Percentiles rank a stretch among this genome's conserved stretches.
Conservation (phyloP, 768 basidiomycete species). For the Inosperma sp. region DNA sequence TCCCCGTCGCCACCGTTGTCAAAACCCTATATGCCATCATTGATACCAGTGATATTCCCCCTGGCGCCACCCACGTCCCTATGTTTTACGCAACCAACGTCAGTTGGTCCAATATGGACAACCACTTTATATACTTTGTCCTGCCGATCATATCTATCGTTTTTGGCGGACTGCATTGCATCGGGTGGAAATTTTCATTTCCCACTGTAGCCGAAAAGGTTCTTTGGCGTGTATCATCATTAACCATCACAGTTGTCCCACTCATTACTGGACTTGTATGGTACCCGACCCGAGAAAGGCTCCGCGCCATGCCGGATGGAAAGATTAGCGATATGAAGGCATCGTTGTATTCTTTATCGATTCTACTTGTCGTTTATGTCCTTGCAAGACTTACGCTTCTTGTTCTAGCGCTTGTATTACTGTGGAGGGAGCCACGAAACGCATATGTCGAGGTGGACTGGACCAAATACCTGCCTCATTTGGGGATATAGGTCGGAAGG, state of each 20-base stretch:
- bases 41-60: background rate
- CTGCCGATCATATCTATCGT: background rate
- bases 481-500: too few species aligned
- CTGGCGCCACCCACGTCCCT: constrained; percentile 1
- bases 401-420: constrained; percentile 1
- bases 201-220: constrained; percentile 4
- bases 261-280: background rate
- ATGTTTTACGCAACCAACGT: constrained; percentile 3
- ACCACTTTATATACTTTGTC: background rate
- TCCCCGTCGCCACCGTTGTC: background rate
- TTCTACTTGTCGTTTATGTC: constrained; percentile 4
- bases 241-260: background rate
- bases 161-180: constrained; percentile 17
- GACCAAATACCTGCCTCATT: constrained; percentile 2
- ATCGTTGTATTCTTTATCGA: background rate
- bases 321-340: background rate
- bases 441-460: background rate
- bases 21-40: background rate
- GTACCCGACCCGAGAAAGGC: background rate
- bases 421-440: background rate
- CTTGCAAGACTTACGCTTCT: constrained; percentile 2
- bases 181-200: constrained; percentile 16
- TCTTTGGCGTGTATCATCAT: constrained; percentile 8
- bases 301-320: background rate
- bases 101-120: background rate